A percentile compares a stretch with the other conserved stretches of the same genome.
Evolutionary conservation across 306 rosid genomes (phyloP).

Genomic region (Cicer pinnatifidum): DNA sequence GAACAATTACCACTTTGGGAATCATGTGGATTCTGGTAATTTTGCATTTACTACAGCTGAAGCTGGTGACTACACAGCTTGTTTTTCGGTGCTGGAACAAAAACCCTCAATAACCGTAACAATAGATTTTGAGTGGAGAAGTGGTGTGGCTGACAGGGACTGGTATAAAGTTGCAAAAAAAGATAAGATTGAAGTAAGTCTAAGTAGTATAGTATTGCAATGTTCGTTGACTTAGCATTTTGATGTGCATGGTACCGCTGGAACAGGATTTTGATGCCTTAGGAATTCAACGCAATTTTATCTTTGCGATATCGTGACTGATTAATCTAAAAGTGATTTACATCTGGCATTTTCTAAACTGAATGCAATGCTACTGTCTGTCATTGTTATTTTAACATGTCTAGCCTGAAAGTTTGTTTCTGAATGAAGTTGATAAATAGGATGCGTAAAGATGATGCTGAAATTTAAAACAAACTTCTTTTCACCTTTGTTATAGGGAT

Average conservation of each 20-base stretch:
- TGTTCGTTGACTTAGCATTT: constrained; percentile 22
- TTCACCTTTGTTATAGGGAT: neutral
- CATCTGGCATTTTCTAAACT: constrained; percentile 3
- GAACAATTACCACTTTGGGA: constrained; percentile 58
- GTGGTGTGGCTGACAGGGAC: constrained; percentile 74
- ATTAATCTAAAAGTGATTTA: constrained; percentile 8
- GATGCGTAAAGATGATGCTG: constrained; percentile 4
- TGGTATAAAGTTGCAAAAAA: constrained; percentile 82
- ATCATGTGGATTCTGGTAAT: constrained; percentile 61
- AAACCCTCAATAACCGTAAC: constrained; percentile 44
- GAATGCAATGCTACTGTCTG: constrained; percentile 26
- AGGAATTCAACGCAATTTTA: constrained; percentile 1
- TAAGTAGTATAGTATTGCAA: neutral
- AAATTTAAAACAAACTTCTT: neutral
- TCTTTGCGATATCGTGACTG: neutral
- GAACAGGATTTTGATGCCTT: constrained; percentile 13
- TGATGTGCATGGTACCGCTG: neutral
- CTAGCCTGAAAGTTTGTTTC: neutral
- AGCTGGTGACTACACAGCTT: constrained; percentile 72
- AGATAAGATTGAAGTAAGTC: constrained; percentile 72
- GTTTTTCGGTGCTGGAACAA: constrained; percentile 63
- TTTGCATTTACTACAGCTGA: constrained; percentile 79
- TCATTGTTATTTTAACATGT: neutral
- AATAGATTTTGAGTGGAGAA: constrained; percentile 77
- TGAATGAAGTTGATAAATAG: constrained; percentile 16